Conservation (phyloP, 495 filamentous ascomycete genomes). For the Friedmanniomyces endolithicus region DNA sequence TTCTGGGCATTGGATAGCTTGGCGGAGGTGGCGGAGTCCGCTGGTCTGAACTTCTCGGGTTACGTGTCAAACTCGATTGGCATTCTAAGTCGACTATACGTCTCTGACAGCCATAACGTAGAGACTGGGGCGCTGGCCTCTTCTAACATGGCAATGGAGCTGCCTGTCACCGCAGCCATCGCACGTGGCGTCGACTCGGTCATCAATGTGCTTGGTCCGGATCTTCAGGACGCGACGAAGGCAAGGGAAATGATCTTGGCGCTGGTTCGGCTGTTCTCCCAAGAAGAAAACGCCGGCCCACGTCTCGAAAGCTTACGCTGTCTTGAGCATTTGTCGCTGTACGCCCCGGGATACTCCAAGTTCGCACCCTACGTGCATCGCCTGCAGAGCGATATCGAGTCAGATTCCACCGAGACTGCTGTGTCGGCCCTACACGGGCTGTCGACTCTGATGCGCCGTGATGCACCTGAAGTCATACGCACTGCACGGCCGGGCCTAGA, state of each 20-base stretch:
- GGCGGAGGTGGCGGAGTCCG: slow-evolving; percentile 77
- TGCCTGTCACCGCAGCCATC: slow-evolving; percentile 68
- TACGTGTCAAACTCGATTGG: slow-evolving; percentile 84
- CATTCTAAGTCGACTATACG: slow-evolving; percentile 85
- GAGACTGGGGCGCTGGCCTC: slow-evolving; percentile 65
- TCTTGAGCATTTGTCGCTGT: slow-evolving; percentile 81
- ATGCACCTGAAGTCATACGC: slow-evolving; percentile 64
- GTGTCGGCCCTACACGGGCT: slow-evolving; percentile 78
- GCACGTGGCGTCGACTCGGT: slow-evolving; percentile 84
- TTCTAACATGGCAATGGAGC: slow-evolving; percentile 77
- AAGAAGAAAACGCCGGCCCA: slow-evolving; percentile 61
- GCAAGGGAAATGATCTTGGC: slow-evolving; percentile 81
- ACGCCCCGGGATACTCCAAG: slow-evolving; percentile 75
- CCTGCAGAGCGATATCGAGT: slow-evolving; percentile 64
- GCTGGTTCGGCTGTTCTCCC: slow-evolving; percentile 68
- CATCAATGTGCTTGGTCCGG: slow-evolving; percentile 90
- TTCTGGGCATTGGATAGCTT: slow-evolving; percentile 89
- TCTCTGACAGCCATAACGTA: slow-evolving; percentile 77
- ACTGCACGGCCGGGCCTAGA: slow-evolving; percentile 66
- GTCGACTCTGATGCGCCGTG: slow-evolving; percentile 87
- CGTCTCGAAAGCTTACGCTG: slow-evolving; percentile 69
- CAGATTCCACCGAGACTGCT: slow-evolving; percentile 50
- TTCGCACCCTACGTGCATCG: slow-evolving; percentile 71
- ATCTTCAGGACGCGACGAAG: slow-evolving; percentile 87
- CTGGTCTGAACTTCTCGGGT: slow-evolving; percentile 79